These are phyloP conservation scores for Pythium sukuiense DNA, from an alignment of 352 stramenopile species.

Conservation along the genomic window DNA sequence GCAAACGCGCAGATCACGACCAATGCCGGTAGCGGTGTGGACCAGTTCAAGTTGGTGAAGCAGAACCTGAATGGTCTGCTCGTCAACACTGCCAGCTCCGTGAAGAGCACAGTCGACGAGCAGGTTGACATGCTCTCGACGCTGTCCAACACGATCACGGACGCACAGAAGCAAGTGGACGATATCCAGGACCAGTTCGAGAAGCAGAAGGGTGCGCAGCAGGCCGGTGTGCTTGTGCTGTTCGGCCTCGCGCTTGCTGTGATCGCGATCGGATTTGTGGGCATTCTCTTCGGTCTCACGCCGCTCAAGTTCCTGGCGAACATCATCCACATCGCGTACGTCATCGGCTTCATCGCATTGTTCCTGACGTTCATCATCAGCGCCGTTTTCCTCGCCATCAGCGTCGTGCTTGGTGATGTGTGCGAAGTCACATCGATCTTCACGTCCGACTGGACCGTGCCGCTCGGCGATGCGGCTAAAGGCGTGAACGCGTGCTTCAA, in stretches of 20 bases:
- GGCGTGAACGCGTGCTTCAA: constrained; percentile 61
- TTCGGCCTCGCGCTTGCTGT: constrained; percentile 56
- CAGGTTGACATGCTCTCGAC: constrained; percentile 31
- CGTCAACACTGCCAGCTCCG: constrained; percentile 34
- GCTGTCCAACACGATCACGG: constrained; percentile 34
- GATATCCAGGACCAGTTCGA: constrained; percentile 42
- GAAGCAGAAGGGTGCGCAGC: constrained; percentile 38
- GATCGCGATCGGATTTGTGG: constrained; percentile 58
- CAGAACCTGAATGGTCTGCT: constrained; percentile 39
- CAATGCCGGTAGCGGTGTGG: constrained; percentile 39
- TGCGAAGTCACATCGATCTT: constrained; percentile 59
- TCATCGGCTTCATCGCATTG: constrained; percentile 65
- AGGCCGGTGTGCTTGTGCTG: constrained; percentile 47
- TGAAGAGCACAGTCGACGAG: constrained; percentile 40
- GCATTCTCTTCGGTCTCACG: constrained; percentile 65
- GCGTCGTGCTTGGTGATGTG: constrained; percentile 57
- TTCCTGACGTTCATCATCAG: constrained; percentile 66
- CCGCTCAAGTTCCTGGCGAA: constrained; percentile 58
- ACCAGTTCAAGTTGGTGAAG: constrained; percentile 34
- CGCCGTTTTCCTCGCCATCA: constrained; percentile 49
- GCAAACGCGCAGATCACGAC: constrained; percentile 37
- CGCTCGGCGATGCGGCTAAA: constrained; percentile 48
- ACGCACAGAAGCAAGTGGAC: constrained; percentile 33
- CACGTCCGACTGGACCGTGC: constrained; percentile 51
- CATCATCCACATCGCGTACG: constrained; percentile 75